These are phyloP conservation scores for Trametes gibbosa DNA, from an alignment of 768 basidiomycete genomes.

Conservation along the genomic window DNA sequence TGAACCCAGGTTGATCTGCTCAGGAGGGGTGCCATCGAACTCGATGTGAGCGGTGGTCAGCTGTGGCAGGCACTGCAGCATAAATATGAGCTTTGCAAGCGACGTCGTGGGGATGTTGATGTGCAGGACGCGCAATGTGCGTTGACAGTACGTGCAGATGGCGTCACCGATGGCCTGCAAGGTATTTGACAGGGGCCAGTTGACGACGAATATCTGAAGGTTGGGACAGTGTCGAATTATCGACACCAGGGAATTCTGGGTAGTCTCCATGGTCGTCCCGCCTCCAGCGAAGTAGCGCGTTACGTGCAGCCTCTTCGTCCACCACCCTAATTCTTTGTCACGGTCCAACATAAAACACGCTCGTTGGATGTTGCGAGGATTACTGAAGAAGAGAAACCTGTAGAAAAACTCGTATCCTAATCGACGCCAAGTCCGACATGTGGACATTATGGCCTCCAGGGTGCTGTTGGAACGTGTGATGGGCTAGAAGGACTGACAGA, in stretches of 20 bases:
- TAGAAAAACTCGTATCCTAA: constrained; percentile 67
- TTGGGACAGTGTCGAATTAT: constrained; percentile 68
- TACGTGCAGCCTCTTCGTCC: constrained; percentile 71
- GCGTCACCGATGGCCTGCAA: constrained; percentile 68
- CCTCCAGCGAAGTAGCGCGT: constrained; percentile 46
- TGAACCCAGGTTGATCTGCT: constrained; percentile 52
- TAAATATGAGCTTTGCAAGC: constrained; percentile 69
- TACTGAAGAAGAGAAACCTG: constrained; percentile 64
- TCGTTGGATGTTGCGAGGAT: constrained; percentile 51
- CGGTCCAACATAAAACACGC: constrained; percentile 53
- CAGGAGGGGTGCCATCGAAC: constrained; percentile 38
- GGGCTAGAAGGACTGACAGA: background rate
- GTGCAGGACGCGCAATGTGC: constrained; percentile 57
- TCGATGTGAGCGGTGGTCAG: constrained; percentile 58
- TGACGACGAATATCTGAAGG: constrained; percentile 68
- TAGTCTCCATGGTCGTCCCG: constrained; percentile 43
- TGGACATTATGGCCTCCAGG: constrained; percentile 62
- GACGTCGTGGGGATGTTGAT: constrained; percentile 56
- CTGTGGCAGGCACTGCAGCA: constrained; percentile 57
- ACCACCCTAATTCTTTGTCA: constrained; percentile 60
- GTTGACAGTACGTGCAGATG: constrained; percentile 48
- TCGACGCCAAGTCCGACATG: constrained; percentile 61
- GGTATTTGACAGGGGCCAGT: constrained; percentile 56
- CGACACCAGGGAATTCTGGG: constrained; percentile 53
- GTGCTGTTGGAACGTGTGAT: constrained; percentile 1